Evolutionary conservation across 1,284 basidiomycete species (phyloP), one percentile per base, ranked within the genome.

Genomic region (Tylopilus sp.): DNA sequence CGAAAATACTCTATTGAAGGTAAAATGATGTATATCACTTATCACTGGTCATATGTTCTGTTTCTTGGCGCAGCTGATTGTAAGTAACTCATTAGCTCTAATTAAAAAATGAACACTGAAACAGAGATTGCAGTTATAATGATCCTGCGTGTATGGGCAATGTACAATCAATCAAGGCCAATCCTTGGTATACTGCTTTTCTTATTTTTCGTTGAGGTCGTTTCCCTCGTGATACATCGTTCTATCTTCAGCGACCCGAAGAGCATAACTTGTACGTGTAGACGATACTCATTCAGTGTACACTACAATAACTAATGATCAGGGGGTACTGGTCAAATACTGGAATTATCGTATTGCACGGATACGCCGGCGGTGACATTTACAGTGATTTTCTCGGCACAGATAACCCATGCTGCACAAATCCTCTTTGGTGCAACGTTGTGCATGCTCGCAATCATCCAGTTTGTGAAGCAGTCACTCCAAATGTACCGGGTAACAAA

Each of bases 101-200:
- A 36, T 36, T 36, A 36, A 10, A 36, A 36, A 36, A 36, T 36
- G 6, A 6, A 36, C 6, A 36, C 10, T 36, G 10, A 36, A 36
- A 51, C 13, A 38, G 12, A 33, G 13, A 54, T 18, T 15, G 6
- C 29, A 69, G 68, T 62, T 1, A 56, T 66, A 51, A 66, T 66
- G 63, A 55, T 66, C 24, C 63, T 69, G 10, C 58, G 67, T 22
- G 13, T 69, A 12, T 69, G 61, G 63, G 61, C 53, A 18, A 61
- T 69, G 67, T 69, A 69, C 19, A 53, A 57, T 59, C 62, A 36
- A 24, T 69, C 63, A 12, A 61, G 33, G 44, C 8, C 57, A 2
- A 32, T 69, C 16, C 47, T 61, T 1, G 26, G 22, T 22, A 15
- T 7, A 32, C 67, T 69, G 5, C 44, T 69, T 19, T 9, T 9